Evolutionary conservation across 306 rosid genomes (phyloP).

Genomic region (Parietaria judaica): DNA sequence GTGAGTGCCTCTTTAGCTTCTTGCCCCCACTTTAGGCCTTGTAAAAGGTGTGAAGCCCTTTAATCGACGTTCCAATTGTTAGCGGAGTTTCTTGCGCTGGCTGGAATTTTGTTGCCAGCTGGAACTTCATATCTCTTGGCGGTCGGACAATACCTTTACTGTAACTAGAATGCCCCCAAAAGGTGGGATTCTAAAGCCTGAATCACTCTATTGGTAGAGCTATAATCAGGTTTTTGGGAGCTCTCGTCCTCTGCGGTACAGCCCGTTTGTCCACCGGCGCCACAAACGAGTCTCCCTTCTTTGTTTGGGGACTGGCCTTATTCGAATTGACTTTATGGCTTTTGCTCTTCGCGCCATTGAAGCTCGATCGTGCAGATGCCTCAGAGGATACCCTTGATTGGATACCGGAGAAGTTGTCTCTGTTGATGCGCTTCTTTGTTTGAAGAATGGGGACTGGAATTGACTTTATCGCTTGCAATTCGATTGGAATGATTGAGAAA

Average conservation of each 20-base stretch:
- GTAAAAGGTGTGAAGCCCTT: slow-evolving; percentile 47
- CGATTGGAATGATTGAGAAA: too few relatives aligned
- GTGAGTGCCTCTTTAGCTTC: slow-evolving; percentile 59
- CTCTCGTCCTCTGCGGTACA: slow-evolving; percentile 42
- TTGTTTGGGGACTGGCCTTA: slow-evolving; percentile 41
- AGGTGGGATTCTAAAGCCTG: slow-evolving; percentile 30
- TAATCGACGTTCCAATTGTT: slow-evolving; percentile 43
- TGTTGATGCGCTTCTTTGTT: slow-evolving; percentile 49
- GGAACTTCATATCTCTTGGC: slow-evolving; percentile 36
- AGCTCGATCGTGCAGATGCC: slow-evolving; percentile 32
- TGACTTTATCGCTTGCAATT: too few relatives aligned
- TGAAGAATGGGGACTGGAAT: too few relatives aligned
- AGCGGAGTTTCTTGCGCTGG: slow-evolving; percentile 26
- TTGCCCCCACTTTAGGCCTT: slow-evolving; percentile 61
- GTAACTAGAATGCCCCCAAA: slow-evolving; percentile 12
- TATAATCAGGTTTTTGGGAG: slow-evolving; percentile 36
- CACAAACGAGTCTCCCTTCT: slow-evolving; percentile 30
- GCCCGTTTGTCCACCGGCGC: slow-evolving; percentile 30
- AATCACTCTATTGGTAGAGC: slow-evolving; percentile 14
- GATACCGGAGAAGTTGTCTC: slow-evolving; percentile 41
- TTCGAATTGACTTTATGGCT: slow-evolving; percentile 30
- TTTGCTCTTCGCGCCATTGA: slow-evolving; percentile 41
- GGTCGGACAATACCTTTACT: slow-evolving; percentile 37
- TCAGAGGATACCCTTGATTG: slow-evolving; percentile 49
- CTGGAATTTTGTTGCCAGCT: slow-evolving; percentile 34